Evolutionary conservation across 371 early-diverging fungal species (phyloP), one percentile per base, ranked within the genome.

Genomic region (Lichtheimia hyalospora): DNA sequence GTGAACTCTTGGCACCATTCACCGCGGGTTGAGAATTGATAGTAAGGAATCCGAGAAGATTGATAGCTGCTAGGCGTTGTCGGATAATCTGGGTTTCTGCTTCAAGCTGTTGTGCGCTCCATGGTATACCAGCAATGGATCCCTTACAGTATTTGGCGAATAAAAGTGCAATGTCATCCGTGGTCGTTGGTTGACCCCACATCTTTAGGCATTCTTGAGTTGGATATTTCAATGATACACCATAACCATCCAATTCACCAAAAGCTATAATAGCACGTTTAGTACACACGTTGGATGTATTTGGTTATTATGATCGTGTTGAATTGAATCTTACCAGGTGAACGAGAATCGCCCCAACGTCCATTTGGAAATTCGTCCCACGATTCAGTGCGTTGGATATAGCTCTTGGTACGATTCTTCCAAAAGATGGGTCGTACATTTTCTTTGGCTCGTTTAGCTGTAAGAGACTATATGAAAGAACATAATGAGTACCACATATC

Each of bases 361-460:
- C 98, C 98, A 71, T 98, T 98, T 20, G 97, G 97, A 69, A 94
- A 98, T 64, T 97, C 97, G 75, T 98, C 97, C 98, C 98, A 98
- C 18, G 87, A 79, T 66, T 94, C 95, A 3, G 98, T 98, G 54
- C 97, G 90, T 55, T 86, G 75, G 62, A 97, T 89, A 78, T 98
- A 97, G 68, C 91, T 92, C 65, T 91, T 87, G 52, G 92, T 84
- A 41, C 96, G 89, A 79, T 98, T 96, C 77, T 89, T 90, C 97
- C 98, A 97, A 71, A 97, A 98, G 64, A 97, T 96, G 16, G 98
- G 98, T n/a, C 97, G 93, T 34, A 98, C 96, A 59, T 84, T 93
- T 75, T 98, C 97, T 68, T 92, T 92, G 43, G 89, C 88, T 46
- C 96, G 91, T 69, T 93, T 94, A 63, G 85, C 79, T 27, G 84